Conservation (phyloP, 257 asterid genomes). For the Capsicum pubescens region DNA sequence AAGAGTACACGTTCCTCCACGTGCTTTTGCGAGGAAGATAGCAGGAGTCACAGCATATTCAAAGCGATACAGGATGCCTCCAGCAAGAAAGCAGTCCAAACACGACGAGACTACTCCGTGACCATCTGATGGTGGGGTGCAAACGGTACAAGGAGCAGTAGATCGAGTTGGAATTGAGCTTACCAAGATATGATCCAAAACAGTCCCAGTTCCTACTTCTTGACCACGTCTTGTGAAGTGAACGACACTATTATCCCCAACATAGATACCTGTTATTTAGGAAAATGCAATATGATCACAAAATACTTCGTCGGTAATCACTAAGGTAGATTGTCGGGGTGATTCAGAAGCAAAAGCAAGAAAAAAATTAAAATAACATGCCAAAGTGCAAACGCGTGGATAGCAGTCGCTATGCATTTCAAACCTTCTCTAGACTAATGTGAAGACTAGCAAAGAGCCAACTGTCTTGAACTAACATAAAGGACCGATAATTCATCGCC, state of each 20-base stretch:
- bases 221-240: constrained; percentile 97
- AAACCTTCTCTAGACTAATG: not conserved
- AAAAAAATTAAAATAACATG: not conserved
- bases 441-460: not conserved
- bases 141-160: constrained; percentile 66
- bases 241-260: constrained; percentile 78
- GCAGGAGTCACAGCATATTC: constrained; percentile 81
- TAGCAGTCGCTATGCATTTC: not conserved
- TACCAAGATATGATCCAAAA: constrained; percentile 65
- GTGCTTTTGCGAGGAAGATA: constrained; percentile 81
- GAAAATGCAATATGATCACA: no score
- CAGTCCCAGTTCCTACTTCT: constrained; percentile 90
- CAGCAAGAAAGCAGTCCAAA: constrained; percentile 88
- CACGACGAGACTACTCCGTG: constrained; percentile 89
- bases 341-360: not conserved
- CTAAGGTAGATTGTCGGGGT: not conserved
- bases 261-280: constrained; percentile 61
- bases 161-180: constrained; percentile 77
- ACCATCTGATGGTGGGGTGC: constrained; percentile 56
- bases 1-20: constrained; percentile 94
- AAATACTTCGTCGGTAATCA: not conserved
- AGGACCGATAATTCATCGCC: not conserved
- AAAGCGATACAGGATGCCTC: constrained; percentile 82
- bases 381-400: not conserved
- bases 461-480: not conserved